Conservation (phyloP, 2,329 filamentous ascomycete genomes). For the Monosporascus sp. region DNA sequence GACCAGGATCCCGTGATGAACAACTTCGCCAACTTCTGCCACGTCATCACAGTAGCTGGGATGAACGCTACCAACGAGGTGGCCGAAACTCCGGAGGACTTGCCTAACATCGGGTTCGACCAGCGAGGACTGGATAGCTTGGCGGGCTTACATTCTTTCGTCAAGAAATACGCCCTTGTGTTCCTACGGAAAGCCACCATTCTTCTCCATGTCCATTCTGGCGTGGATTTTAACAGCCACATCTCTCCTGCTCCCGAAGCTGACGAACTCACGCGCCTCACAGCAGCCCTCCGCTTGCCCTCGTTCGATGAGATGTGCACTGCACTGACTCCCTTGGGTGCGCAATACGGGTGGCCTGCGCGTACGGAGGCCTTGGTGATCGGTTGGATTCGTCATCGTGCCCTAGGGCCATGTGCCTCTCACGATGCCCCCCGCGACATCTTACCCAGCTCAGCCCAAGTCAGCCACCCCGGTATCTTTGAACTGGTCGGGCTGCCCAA, state of each 20-base stretch:
- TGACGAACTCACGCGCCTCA: conserved; percentile 78
- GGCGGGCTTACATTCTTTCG: conserved; percentile 51
- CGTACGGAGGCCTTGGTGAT: conserved; percentile 41
- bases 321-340: conserved; percentile 43
- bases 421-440: conserved; percentile 3
- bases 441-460: conserved; percentile 37
- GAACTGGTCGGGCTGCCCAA: conserved; percentile 89
- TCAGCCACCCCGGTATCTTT: conserved; percentile 84
- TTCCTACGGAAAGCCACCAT: conserved; percentile 84
- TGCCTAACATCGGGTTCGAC: conserved; percentile 44
- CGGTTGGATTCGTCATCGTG: conserved; percentile 71
- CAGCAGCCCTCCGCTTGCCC: conserved; percentile 68
- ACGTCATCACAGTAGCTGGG: conserved; percentile 39
- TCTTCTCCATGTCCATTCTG: conserved; percentile 81
- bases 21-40: conserved; percentile 52
- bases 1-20: conserved; percentile 41
- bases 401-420: conserved; percentile 27
- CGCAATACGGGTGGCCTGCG: conserved; percentile 44
- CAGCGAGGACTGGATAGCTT: conserved; percentile 50
- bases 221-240: conserved; percentile 76
- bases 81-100: conserved; percentile 25
- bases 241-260: conserved; percentile 57
- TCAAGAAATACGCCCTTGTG: conserved; percentile 78
- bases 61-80: conserved; percentile 34
- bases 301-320: conserved; percentile 73